Percentiles rank a stretch among this genome's conserved stretches.
These are phyloP conservation scores for Globomyces pollinis-pini DNA, from an alignment of 192 early-diverging fungal species.

Conservation along the genomic window DNA sequence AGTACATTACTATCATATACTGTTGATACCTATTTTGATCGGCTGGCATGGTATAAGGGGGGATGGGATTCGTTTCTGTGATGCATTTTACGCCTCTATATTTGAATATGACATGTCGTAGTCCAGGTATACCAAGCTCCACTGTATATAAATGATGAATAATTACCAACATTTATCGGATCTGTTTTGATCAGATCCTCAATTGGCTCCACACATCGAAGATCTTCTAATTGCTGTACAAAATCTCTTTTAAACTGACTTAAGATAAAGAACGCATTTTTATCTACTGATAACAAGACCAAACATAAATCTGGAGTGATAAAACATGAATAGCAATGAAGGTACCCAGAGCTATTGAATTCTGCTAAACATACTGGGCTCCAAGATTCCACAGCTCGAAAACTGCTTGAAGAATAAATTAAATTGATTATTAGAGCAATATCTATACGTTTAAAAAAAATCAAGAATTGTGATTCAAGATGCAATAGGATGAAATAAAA, in stretches of 20 bases:
- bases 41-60: slow-evolving; percentile 66
- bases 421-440: slow-evolving; percentile 76
- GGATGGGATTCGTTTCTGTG: slow-evolving; percentile 47
- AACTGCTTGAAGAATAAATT: slow-evolving; percentile 63
- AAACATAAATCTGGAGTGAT: slow-evolving; percentile 65
- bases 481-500: no score
- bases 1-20: slow-evolving; percentile 20
- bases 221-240: no score
- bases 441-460: slow-evolving; percentile 19
- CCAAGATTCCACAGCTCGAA: slow-evolving; percentile 81
- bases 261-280: slow-evolving; percentile 85
- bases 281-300: slow-evolving; percentile 66
- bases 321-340: slow-evolving; percentile 82
- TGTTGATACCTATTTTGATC: no score
- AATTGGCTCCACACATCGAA: no score
- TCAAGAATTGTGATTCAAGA: not conserved
- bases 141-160: no score
- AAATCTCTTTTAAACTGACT: no score
- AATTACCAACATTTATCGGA: no score
- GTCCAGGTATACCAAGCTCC: slow-evolving; percentile 51
- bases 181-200: no score
- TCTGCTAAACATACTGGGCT: slow-evolving; percentile 86
- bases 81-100: slow-evolving; percentile 54
- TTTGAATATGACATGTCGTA: slow-evolving; percentile 71
- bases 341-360: slow-evolving; percentile 78